Evolutionary conservation across 2,329 filamentous ascomycete species (phyloP), one percentile per base, ranked within the genome.

Genomic region (Plectosphaerella cucumerina): DNA sequence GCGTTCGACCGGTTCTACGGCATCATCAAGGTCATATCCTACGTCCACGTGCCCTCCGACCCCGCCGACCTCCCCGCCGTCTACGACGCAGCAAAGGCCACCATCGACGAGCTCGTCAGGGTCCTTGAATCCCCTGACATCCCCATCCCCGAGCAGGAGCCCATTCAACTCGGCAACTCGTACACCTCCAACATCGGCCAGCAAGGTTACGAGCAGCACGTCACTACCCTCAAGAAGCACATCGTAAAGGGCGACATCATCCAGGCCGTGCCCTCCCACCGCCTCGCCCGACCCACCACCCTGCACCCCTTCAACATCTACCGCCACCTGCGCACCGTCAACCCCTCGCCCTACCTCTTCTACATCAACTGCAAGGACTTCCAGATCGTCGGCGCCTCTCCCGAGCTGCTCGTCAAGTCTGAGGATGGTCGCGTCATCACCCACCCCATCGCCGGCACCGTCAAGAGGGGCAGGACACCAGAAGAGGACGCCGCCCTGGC

Each of bases 291-390:
- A 23, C 92, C 92, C 14, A 99, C 94, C 3, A 85, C 83, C 50
- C 77, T 99, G 42, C 94, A 99, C 69, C 93, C 94, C 0, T 99
- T 97, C 79, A 99, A 97, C 75, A 89, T 99, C 62, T 99, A 97
- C 77, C 85, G 93, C 50, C 90, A 96, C 67, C 80, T 99, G 35
- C 89, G 94, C 56, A 96, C 90, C n/a, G 89, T 97, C 63, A 99
- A 99, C 67, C 94, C 94, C 0, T 96, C 91, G 9, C 94, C 94
- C 0, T 99, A 99, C 70, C 84, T 99, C 34, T 99, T 99, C 77
- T 99, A 92, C 72, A 83, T 99, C 55, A 85, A 94, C 68, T 97
- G 93, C 72, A 80, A 82, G 53, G 87, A 90, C 63, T 97, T 99
- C 72, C 89, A 97, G 67, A 92, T 99, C 58, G 87, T 99, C 12